These are phyloP conservation scores for Aureobasidium sp. DNA, from an alignment of 2,329 filamentous ascomycete species.

Conservation along the genomic window DNA sequence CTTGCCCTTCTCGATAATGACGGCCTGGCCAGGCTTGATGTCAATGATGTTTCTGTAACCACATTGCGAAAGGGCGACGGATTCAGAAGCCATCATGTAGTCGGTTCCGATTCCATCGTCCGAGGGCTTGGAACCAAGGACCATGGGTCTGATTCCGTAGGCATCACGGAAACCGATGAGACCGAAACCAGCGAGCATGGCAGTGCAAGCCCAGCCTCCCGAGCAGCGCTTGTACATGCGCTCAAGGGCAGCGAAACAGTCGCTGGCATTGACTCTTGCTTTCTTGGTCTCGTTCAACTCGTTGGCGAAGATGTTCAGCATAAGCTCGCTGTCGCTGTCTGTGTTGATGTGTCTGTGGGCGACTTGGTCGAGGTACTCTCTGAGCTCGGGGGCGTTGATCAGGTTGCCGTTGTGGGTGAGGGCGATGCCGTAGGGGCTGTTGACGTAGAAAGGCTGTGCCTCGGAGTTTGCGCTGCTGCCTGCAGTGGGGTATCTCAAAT, in stretches of 20 bases:
- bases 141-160: constrained; percentile 75
- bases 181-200: constrained; percentile 77
- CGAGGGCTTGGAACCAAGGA: constrained; percentile 67
- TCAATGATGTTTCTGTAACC: constrained; percentile 71
- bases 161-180: constrained; percentile 73
- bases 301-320: constrained; percentile 82
- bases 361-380: constrained; percentile 65
- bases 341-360: constrained; percentile 85
- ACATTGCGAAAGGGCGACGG: constrained; percentile 72
- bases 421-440: constrained; percentile 73
- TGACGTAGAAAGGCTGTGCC: constrained; percentile 89
- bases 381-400: constrained; percentile 67
- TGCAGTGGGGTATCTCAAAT: constrained; percentile 83
- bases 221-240: constrained; percentile 67
- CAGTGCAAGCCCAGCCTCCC: constrained; percentile 73
- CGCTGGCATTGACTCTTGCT: constrained; percentile 68
- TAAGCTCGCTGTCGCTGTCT: constrained; percentile 78
- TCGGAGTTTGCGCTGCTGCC: constrained; percentile 79
- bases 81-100: constrained; percentile 90
- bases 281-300: constrained; percentile 75
- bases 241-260: constrained; percentile 65
- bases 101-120: constrained; percentile 58
- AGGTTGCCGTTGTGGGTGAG: constrained; percentile 85
- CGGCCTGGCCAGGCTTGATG: constrained; percentile 75
- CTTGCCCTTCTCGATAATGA: constrained; percentile 74